Evolutionary conservation across 768 basidiomycete genomes (phyloP).

Genomic region (Calvatia gigantea): DNA sequence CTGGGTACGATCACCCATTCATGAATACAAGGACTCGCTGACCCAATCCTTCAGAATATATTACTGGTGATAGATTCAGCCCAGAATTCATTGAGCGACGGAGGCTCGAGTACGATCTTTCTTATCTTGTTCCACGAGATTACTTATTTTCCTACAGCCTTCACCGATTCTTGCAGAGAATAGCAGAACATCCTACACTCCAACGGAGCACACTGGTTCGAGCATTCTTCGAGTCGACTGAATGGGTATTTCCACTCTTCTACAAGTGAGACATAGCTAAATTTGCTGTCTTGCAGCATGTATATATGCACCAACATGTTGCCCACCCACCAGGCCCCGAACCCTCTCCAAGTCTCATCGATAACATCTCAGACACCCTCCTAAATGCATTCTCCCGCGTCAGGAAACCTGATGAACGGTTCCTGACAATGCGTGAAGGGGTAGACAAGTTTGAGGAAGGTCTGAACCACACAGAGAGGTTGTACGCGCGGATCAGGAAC

Average conservation of each 20-base stretch:
- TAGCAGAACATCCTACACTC: slow-evolving; percentile 91
- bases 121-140: not conserved
- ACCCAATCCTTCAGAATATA: slow-evolving; percentile 63
- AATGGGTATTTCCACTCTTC: slow-evolving; percentile 74
- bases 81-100: slow-evolving; percentile 96
- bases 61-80: slow-evolving; percentile 96
- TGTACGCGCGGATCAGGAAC: slow-evolving; percentile 74
- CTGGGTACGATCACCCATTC: slow-evolving; percentile 58
- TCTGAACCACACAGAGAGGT: slow-evolving; percentile 72
- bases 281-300: slow-evolving; percentile 57
- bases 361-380: slow-evolving; percentile 94
- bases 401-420: slow-evolving; percentile 95
- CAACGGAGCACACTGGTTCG: slow-evolving; percentile 89
- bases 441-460: slow-evolving; percentile 98
- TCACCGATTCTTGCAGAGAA: slow-evolving; percentile 86
- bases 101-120: slow-evolving; percentile 67
- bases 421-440: slow-evolving; percentile 84
- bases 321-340: slow-evolving; percentile 91
- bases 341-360: slow-evolving; percentile 75
- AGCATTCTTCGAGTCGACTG: slow-evolving; percentile 93
- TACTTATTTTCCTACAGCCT: slow-evolving; percentile 48
- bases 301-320: slow-evolving; percentile 94
- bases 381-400: slow-evolving; percentile 95
- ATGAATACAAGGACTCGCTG: not conserved
- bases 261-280: slow-evolving; percentile 6